Evolutionary conservation across 2,329 filamentous ascomycete species (phyloP).

Genomic region (Tolypocladium ovalisporum): DNA sequence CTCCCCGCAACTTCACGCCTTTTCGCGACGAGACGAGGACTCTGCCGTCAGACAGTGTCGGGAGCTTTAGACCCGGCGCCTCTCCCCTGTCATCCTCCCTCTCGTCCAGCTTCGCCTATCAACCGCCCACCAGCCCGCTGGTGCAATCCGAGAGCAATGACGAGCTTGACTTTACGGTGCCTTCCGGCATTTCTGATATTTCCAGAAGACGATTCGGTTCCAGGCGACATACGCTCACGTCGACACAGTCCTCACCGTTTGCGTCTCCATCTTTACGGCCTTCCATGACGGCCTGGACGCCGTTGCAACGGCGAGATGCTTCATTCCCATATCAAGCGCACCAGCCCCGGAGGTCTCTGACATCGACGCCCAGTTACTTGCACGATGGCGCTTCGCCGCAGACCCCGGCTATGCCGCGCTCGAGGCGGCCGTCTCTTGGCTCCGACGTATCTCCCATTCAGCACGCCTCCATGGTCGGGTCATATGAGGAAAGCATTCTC

Average conservation of each 20-base stretch:
- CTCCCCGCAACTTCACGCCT: constrained; percentile 38
- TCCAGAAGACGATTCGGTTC: constrained; percentile 25
- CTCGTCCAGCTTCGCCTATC: constrained; percentile 71
- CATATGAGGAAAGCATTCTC: constrained; percentile 94
- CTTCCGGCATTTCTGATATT: constrained; percentile 39
- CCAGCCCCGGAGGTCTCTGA: constrained; percentile 65
- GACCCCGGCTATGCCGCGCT: constrained; percentile 37
- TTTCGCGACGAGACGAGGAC: constrained; percentile 30
- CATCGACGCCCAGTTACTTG: constrained; percentile 38
- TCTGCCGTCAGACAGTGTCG: constrained; percentile 17
- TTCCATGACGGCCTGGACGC: constrained; percentile 11
- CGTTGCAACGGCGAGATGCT: constrained; percentile 44
- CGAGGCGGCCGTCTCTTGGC: constrained; percentile 58
- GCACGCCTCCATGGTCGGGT: constrained; percentile 92
- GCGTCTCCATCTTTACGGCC: constrained; percentile 26
- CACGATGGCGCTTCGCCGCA: constrained; percentile 34
- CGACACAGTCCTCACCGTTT: constrained; percentile 39
- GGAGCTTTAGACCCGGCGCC: constrained; percentile 31
- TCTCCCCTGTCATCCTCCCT: constrained; percentile 62
- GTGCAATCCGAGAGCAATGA: constrained; percentile 82
- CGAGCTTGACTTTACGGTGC: constrained; percentile 49
- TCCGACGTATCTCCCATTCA: constrained; percentile 69
- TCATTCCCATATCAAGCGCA: constrained; percentile 64
- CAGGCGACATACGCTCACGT: constrained; percentile 63
- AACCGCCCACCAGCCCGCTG: constrained; percentile 83